Conservation (phyloP, 352 stramenopile species). For the Phytopythium helicoides region DNA sequence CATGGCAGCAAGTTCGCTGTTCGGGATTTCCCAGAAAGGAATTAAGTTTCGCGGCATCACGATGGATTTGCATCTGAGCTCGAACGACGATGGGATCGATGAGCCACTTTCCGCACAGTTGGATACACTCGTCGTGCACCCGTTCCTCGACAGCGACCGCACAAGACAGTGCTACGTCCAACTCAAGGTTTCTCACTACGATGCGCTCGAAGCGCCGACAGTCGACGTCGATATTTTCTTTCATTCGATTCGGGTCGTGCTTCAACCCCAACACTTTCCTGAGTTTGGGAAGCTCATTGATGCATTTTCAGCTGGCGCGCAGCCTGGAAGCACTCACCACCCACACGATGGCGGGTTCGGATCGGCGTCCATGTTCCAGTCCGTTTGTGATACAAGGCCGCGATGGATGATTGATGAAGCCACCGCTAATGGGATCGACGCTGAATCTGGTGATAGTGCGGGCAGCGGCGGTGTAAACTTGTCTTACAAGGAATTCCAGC, state of each 20-base stretch:
- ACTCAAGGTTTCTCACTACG: slow-evolving; percentile 79
- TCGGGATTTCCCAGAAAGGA: slow-evolving; percentile 83
- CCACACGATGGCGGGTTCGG: slow-evolving; percentile 15
- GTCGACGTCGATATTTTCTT: slow-evolving; percentile 84
- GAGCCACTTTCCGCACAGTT: slow-evolving; percentile 23
- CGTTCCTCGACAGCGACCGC: slow-evolving; percentile 68
- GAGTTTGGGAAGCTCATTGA: slow-evolving; percentile 72
- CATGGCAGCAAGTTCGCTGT: slow-evolving; percentile 78
- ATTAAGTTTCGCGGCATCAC: slow-evolving; percentile 83
- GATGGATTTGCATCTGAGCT: slow-evolving; percentile 75
- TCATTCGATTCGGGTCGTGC: slow-evolving; percentile 72
- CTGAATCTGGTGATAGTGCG: background rate
- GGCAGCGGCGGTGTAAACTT: slow-evolving; percentile 32
- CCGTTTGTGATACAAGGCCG: slow-evolving; percentile 64
- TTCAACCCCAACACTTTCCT: slow-evolving; percentile 79
- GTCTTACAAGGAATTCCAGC: slow-evolving; percentile 79
- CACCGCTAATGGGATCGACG: slow-evolving; percentile 14
- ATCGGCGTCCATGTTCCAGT: slow-evolving; percentile 66
- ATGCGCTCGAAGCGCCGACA: slow-evolving; percentile 60
- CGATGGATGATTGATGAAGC: slow-evolving; percentile 44
- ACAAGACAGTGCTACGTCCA: slow-evolving; percentile 77
- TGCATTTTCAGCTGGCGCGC: slow-evolving; percentile 42
- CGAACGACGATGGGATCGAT: slow-evolving; percentile 41
- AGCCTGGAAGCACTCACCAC: slow-evolving; percentile 4
- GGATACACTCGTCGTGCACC: slow-evolving; percentile 44